phyloP scores from a whole-genome alignment of 23 red algal genomes.

The Gracilaria gracilis region DNA sequence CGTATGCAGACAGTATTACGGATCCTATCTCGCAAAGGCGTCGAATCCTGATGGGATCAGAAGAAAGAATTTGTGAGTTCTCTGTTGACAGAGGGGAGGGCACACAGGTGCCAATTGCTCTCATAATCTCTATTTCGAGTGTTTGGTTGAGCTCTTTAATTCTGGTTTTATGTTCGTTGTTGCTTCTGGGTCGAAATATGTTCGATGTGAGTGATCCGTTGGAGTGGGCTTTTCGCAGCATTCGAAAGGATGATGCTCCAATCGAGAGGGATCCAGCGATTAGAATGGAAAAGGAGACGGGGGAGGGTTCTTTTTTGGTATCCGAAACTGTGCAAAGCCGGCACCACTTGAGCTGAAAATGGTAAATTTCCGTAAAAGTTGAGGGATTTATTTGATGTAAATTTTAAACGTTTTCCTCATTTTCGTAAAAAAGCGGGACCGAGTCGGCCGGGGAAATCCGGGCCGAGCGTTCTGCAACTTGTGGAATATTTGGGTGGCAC shows the following conservation, averaged over 20 bases:
- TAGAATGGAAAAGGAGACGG: background rate
- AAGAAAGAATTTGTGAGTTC: background rate
- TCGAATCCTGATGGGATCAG: background rate
- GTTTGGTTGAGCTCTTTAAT: background rate
- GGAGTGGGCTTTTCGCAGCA: background rate
- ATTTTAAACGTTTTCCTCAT: no score
- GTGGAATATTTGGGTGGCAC: no score
- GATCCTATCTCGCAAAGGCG: background rate
- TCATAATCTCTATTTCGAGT: background rate
- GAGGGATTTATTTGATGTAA: no score
- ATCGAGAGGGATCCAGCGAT: background rate
- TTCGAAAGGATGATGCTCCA: background rate
- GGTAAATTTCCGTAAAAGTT: no score
- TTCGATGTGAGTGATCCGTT: background rate
- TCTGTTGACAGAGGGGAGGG: background rate
- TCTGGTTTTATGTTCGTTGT: background rate
- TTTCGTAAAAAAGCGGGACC: no score
- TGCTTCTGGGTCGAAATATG: background rate
- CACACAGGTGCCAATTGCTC: background rate
- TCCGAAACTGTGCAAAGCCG: background rate
- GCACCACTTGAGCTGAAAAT: no score
- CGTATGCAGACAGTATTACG: background rate
- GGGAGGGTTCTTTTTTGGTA: background rate
- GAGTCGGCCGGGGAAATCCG: no score
- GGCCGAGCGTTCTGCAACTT: no score